phyloP scores from a whole-genome alignment of 139 green algal genomes.

The Micractinium conductrix region DNA sequence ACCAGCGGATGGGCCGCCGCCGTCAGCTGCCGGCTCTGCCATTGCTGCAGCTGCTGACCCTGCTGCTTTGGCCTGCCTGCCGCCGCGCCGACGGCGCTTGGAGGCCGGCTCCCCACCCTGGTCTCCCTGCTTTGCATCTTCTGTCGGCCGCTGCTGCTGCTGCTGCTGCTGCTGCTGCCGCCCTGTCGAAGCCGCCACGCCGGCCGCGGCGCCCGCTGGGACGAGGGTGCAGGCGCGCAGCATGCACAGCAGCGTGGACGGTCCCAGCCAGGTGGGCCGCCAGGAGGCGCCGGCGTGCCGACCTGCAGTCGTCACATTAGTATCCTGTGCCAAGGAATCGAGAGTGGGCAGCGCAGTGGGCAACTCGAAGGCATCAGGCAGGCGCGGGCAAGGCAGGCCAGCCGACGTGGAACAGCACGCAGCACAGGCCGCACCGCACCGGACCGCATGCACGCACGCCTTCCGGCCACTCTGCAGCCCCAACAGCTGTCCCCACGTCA shows the following conservation, averaged over 20 bases:
- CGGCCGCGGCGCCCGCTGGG: neutral
- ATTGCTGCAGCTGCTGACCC: neutral
- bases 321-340: no score
- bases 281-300: neutral
- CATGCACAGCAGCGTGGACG: slow-evolving; percentile 8
- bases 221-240: slow-evolving; percentile 9
- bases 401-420: no score
- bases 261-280: neutral
- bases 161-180: neutral
- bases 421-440: no score
- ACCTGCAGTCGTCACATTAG: no score
- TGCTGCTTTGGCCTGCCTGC: neutral
- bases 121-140: neutral
- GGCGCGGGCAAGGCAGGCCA: no score
- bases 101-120: no score
- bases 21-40: neutral
- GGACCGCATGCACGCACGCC: no score
- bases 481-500: no score
- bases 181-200: neutral
- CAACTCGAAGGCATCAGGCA: neutral
- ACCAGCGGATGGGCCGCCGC: neutral
- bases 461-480: no score
- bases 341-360: no score
- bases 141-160: neutral
- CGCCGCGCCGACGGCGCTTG: slow-evolving; percentile 5